Evolutionary conservation across 2,329 filamentous ascomycete species (phyloP), one percentile per base, ranked within the genome.

Genomic region (Xylaria sp.): DNA sequence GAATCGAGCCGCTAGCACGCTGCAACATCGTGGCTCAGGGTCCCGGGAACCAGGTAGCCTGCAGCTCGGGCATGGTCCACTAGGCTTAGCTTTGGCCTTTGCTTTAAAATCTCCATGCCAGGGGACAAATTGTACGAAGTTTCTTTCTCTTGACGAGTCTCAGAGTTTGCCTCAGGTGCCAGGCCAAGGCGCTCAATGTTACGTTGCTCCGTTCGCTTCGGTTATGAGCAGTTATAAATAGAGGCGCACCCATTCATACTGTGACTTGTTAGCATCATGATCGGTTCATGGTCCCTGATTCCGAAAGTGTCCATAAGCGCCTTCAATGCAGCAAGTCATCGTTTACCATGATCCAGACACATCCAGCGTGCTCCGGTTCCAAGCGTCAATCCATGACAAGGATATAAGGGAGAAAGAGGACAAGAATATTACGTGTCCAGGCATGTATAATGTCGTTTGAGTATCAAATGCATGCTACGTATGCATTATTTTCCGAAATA

Each of bases 1-100:
- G 59, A 60, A 49, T 47, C 55, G 42, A 59, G 54, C 62, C 59
- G 63, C 54, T 55, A 49, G 45, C 51, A 56, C 28, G 25, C 25
- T 31, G 19, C 7, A 40, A 47, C 21, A 45, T 12, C 25, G n/a
- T n/a, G 23, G 17, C 35, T 25, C 45, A 14, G 31, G 47, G 31
- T 58, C 31, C 60, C 60, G 17, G 50, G n/a, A 28, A 50, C 55
- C 61, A 47, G 57, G 50, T 58, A 47, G 28, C 9, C 28, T 31
- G 25, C 19, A 47, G n/a, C n/a, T n/a, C n/a, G 25, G 28, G 21
- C 23, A 42, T 3, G 9, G 15, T 31, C 23, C 40, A 23, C 17
- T 55, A 43, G n/a, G 42, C n/a, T 21, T 57, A 38, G 42, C 19
- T 35, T 57, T 23, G 28, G 46, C 11, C 31, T 15, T 35, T 35